Base-by-base conservation (phyloP, 805 yeast genomes). In the Spathaspora sp. region DNA sequence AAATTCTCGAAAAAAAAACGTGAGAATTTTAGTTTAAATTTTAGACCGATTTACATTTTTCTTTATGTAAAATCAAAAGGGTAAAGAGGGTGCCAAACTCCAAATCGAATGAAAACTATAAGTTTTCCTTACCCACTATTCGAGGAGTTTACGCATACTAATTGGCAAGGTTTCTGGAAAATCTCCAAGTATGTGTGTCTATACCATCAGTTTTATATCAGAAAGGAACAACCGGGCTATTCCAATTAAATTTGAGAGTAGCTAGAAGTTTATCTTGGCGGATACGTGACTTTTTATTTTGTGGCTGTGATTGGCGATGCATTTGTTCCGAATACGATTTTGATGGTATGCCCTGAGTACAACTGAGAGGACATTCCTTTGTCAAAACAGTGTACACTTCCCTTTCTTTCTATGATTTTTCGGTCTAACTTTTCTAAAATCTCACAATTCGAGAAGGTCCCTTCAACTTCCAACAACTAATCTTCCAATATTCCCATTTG, bases 161-260 rank as follows among this genome's bases (percentile, higher is more conserved):
- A 3, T 35, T 35, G 16, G 38, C 29, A 29, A 29, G 32, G 14
- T 29, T 29, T 29, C 32, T 10, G 32, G 32, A 29, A 29, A 35
- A 35, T 35, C 16, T 16, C 40, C 7, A 35, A 35, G 35, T 35
- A n/a, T 35, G 7, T 35, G 16, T 35, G n/a, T 35, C 14, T n/a
- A n/a, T 35, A 35, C 40, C 14, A 35, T 35, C 40, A 35, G 14
- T 42, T 42, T 7, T 23, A n/a, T 20, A 11, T 42, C 31, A 42
- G 45, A 42, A 47, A 20, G 38, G 42, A 28, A 28, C 42, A 42
- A 42, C 20, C 28, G 26, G 51, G 6, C 44, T 44, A 44, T 39
- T 49, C 52, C 52, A 45, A 49, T 49, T 49, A 19, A 45, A 16
- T 49, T 49, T 49, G 52, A 19, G 52, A 49, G 46, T 45, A 40